Evolutionary conservation across 257 asterid species (phyloP).

Genomic region (Przewalskia tangutica): DNA sequence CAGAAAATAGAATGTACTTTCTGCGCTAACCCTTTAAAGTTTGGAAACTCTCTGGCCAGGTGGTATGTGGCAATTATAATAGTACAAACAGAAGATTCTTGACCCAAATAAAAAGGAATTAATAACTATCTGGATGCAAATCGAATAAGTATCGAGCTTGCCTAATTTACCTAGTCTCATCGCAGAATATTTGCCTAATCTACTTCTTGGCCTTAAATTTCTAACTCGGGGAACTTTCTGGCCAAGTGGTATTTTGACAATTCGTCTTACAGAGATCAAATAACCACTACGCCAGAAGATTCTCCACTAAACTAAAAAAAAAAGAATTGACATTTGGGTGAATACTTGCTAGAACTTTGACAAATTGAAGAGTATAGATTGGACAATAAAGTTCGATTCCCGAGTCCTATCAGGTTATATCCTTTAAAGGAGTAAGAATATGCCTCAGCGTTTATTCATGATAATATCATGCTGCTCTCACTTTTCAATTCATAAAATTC

Average conservation of each 20-base stretch:
- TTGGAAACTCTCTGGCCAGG: not conserved
- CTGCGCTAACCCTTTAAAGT: not conserved
- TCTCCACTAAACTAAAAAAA: not conserved
- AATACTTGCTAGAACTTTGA: not conserved
- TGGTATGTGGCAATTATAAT: not conserved
- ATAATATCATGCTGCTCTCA: not conserved
- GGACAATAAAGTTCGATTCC: not conserved
- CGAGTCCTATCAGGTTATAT: not conserved
- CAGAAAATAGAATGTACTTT: not conserved
- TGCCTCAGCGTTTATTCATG: not conserved
- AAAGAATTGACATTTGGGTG: not conserved
- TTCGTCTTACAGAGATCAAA: not conserved
- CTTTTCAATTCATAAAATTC: not conserved
- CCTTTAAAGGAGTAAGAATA: not conserved
- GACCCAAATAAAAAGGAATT: not conserved
- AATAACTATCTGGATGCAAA: not conserved
- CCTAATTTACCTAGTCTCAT: not conserved
- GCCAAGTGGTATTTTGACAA: not conserved
- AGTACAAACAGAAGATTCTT: not conserved
- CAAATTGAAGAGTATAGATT: not conserved
- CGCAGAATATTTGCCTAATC: not conserved
- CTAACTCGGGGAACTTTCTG: not conserved
- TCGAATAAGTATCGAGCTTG: not conserved
- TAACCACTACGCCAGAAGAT: not conserved
- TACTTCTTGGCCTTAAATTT: not conserved